phyloP scores from a whole-genome alignment of 2,329 filamentous ascomycete species.

The Tolypocladium album region DNA sequence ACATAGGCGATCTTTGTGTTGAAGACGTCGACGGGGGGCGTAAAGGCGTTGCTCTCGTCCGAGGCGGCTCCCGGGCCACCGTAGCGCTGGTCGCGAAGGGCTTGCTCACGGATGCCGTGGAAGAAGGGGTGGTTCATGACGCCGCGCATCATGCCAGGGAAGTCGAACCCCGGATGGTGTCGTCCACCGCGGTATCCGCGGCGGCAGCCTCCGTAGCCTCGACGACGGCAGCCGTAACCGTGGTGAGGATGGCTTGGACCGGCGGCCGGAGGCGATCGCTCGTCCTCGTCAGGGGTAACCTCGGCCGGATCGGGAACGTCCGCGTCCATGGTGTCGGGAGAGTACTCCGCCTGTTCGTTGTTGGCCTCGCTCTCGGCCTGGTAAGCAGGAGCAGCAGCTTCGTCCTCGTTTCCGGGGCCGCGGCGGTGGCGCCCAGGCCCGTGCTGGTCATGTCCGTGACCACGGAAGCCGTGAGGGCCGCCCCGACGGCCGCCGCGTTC shows the following conservation, averaged over 20 bases:
- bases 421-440: slow-evolving; percentile 11
- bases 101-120: slow-evolving; percentile 27
- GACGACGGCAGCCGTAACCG: slow-evolving; percentile 10
- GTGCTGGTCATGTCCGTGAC: not conserved
- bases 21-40: slow-evolving; percentile 66
- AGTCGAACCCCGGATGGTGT: slow-evolving; percentile 23
- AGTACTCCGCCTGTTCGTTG: slow-evolving; percentile 21
- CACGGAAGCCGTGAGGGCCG: not conserved
- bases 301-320: slow-evolving; percentile 21
- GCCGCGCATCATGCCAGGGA: slow-evolving; percentile 26
- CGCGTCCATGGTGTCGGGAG: slow-evolving; percentile 20
- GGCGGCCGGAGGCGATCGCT: slow-evolving; percentile 7
- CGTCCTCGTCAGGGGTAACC: slow-evolving; percentile 19
- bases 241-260: slow-evolving; percentile 8
- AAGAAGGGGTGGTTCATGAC: slow-evolving; percentile 31
- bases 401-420: slow-evolving; percentile 12
- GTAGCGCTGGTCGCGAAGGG: slow-evolving; percentile 14
- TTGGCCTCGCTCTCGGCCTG: slow-evolving; percentile 10
- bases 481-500: slow-evolving; percentile 6
- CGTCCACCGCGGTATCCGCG: slow-evolving; percentile 13
- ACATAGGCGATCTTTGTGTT: slow-evolving; percentile 54
- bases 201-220: slow-evolving; percentile 7
- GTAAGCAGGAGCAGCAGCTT: not conserved
- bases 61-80: slow-evolving; percentile 3
- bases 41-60: slow-evolving; percentile 32